These are phyloP conservation scores for Barnettozyma salicaria DNA, from an alignment of 805 yeast genomes.

Conservation along the genomic window DNA sequence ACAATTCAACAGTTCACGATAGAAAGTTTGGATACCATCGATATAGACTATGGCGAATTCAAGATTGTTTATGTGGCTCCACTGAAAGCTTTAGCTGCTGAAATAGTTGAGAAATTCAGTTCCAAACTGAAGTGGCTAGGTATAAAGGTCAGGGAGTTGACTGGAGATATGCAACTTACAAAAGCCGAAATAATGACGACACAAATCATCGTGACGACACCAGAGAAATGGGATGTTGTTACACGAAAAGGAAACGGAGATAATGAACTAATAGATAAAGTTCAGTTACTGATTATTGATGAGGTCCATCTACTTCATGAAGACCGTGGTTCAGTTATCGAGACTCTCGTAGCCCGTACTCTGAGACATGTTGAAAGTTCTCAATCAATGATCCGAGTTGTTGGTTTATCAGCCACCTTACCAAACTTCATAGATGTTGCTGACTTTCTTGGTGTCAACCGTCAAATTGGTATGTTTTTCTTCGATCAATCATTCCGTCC, in stretches of 20 bases:
- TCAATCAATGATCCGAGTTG: slow-evolving; percentile 89
- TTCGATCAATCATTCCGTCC: slow-evolving; percentile 94
- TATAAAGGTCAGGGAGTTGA: slow-evolving; percentile 76
- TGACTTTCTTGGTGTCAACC: slow-evolving; percentile 86
- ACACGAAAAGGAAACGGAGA: slow-evolving; percentile 92
- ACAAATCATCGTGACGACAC: slow-evolving; percentile 88
- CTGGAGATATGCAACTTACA: slow-evolving; percentile 94
- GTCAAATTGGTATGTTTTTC: slow-evolving; percentile 87
- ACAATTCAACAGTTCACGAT: slow-evolving; percentile 67
- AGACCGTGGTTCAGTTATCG: slow-evolving; percentile 97
- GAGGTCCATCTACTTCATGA: slow-evolving; percentile 96
- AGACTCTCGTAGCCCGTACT: slow-evolving; percentile 90
- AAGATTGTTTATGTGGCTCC: slow-evolving; percentile 93
- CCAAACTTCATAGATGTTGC: slow-evolving; percentile 93
- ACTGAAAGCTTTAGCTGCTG: slow-evolving; percentile 90
- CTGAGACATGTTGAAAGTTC: slow-evolving; percentile 90
- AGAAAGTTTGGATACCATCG: slow-evolving; percentile 45
- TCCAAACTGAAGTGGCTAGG: slow-evolving; percentile 79
- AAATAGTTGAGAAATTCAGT: slow-evolving; percentile 85
- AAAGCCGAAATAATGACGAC: slow-evolving; percentile 73
- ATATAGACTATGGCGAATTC: slow-evolving; percentile 76
- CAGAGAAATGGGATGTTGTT: slow-evolving; percentile 97
- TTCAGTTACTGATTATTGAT: slow-evolving; percentile 82
- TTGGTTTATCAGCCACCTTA: slow-evolving; percentile 88
- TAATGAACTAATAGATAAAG: slow-evolving; percentile 74